A percentile compares a stretch with the other conserved stretches of the same genome.
Conservation (phyloP, 2,329 filamentous ascomycete genomes). For the Venturia asperata region DNA sequence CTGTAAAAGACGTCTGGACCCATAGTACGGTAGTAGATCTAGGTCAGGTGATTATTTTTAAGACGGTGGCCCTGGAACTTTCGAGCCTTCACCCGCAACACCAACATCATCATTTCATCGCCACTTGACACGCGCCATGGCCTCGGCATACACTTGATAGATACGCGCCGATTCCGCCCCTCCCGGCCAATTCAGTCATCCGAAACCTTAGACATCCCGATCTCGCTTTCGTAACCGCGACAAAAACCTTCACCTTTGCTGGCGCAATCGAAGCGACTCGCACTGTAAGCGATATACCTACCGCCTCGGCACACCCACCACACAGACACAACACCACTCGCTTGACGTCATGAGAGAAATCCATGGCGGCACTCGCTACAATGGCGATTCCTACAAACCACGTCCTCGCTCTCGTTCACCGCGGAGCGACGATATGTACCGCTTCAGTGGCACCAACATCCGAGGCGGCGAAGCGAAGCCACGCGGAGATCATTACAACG, state of each 20-base stretch:
- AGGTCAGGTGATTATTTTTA: no score
- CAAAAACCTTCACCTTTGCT: neutral
- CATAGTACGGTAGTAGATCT: no score
- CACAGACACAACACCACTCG: neutral
- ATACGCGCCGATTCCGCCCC: neutral
- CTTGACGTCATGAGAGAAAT: neutral
- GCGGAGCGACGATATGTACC: conserved; percentile 10
- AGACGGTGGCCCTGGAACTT: no score
- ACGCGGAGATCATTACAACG: neutral
- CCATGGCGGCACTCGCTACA: neutral
- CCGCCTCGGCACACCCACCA: neutral
- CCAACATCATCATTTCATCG: neutral
- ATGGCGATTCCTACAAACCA: conserved; percentile 5
- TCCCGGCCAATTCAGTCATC: neutral
- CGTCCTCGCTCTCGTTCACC: conserved; percentile 10
- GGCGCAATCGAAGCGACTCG: neutral
- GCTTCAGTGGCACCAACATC: neutral
- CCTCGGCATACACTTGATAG: neutral
- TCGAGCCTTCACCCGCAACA: no score
- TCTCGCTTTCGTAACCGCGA: neutral
- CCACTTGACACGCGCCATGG: neutral
- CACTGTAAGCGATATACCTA: neutral
- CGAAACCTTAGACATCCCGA: neutral
- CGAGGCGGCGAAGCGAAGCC: neutral
- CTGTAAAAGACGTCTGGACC: no score